Base-by-base conservation (phyloP, 768 basidiomycete genomes). In the Lactifluus piperatus region DNA sequence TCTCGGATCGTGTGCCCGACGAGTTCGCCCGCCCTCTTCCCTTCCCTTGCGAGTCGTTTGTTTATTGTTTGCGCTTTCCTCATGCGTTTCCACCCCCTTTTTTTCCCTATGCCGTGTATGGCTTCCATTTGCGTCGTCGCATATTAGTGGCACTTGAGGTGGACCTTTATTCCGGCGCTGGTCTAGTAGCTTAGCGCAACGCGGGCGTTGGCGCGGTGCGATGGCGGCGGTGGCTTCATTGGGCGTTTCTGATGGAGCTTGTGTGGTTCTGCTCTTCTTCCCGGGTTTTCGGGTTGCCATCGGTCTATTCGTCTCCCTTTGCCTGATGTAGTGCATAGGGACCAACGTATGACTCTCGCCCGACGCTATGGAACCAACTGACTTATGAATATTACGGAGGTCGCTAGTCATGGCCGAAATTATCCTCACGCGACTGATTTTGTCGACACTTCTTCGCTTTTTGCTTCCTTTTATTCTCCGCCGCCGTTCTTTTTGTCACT, bases 261-360 rank as follows among this genome's bases (percentile, higher is more conserved):
- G 53, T 54, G 10, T 45, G 29, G n/a, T 30, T 41, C 52, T 37
- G 37, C 51, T 51, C 52, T 37, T 51, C 51, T 51, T 51, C 41
- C 51, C 52, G 22, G 24, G 20, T 16, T 4, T 32, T 54, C 29
- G 52, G 52, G 18, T 49, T 44, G 27, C 20, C n/a, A 22, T 36
- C 58, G 43, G 59, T 41, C 39, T 55, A 29, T 36, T 56, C 24
- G 47, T 26, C 27, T 48, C 18, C 41, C 32, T 47, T 59, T 60
- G 41, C 59, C 59, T 50, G 43, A 60, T 56, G 41, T 39, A 49
- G 59, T 51, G 49, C 43, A 51, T 60, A 32, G 59, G 59, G 54
- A 20, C 59, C 59, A 34, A 22, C 24, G 30, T 7, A 29, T 49
- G 6, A 24, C 43, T 44, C 37, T 11, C 26, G 8, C 26, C 32